Conservation (phyloP, 2,329 filamentous ascomycete genomes). For the Aspergillus alliaceus region DNA sequence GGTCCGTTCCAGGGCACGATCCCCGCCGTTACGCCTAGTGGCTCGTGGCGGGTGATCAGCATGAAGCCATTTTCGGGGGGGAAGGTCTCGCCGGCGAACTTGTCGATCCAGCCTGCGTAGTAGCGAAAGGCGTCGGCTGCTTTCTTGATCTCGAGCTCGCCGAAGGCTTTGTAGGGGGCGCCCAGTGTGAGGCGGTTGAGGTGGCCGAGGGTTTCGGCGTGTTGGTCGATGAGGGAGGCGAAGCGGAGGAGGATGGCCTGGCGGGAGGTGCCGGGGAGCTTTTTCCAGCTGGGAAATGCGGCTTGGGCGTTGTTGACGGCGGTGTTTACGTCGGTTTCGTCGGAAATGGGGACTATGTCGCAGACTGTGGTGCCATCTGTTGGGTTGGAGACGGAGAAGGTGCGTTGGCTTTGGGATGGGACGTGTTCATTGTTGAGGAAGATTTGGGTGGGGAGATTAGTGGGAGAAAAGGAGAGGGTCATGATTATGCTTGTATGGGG, state of each 20-base stretch:
- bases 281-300: background rate
- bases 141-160: background rate
- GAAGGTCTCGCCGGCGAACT: constrained; percentile 18
- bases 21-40: constrained; percentile 17
- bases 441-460: no score
- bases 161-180: background rate
- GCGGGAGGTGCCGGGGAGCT: background rate
- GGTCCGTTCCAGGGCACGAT: constrained; percentile 20
- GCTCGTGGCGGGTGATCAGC: constrained; percentile 16
- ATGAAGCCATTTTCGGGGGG: constrained; percentile 19
- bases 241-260: background rate
- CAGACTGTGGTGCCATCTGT: no score
- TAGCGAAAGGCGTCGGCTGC: background rate
- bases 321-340: background rate
- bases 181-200: background rate
- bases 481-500: no score
- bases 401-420: no score
- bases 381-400: no score
- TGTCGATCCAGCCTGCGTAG: constrained; percentile 15
- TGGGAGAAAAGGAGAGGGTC: no score
- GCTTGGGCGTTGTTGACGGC: background rate
- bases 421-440: no score
- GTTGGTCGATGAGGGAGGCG: background rate
- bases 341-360: background rate
- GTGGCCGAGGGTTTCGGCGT: background rate